phyloP scores from a whole-genome alignment of 2,329 filamentous ascomycete species.

The Xylariaceae sp. region DNA sequence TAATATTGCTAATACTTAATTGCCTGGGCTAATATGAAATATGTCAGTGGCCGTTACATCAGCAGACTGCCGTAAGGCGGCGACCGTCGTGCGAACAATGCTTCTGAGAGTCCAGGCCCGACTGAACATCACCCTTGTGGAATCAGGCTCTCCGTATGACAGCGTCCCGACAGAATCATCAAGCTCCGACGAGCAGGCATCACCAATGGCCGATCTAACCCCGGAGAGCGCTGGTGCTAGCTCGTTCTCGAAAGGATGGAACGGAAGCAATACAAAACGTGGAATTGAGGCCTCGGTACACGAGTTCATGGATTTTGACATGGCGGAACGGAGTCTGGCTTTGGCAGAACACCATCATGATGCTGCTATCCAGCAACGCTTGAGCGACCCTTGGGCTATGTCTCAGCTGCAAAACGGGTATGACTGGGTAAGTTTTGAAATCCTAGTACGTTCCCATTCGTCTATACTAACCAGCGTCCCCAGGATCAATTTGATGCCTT shows the following conservation, averaged over 20 bases:
- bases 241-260: slow-evolving; percentile 1
- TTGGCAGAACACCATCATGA: not conserved
- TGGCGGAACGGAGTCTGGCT: slow-evolving; percentile 12
- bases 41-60: slow-evolving; percentile 33
- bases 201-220: slow-evolving; percentile 21
- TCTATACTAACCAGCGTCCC: slow-evolving; percentile 4
- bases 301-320: slow-evolving; percentile 19
- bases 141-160: slow-evolving; percentile 1
- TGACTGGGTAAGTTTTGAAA: slow-evolving; percentile 28
- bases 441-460: not conserved
- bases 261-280: slow-evolving; percentile 10
- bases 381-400: slow-evolving; percentile 25
- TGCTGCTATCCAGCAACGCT: slow-evolving; percentile 9
- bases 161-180: slow-evolving; percentile 1
- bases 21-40: slow-evolving; percentile 16
- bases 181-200: slow-evolving; percentile 10
- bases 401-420: slow-evolving; percentile 24
- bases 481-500: slow-evolving; percentile 31
- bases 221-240: slow-evolving; percentile 5
- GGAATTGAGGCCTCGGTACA: slow-evolving; percentile 11
- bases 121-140: slow-evolving; percentile 15
- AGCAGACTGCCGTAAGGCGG: slow-evolving; percentile 44
- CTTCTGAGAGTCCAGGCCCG: slow-evolving; percentile 39
- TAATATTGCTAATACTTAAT: not conserved
- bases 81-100: slow-evolving; percentile 44